Evolutionary conservation across 352 stramenopile species (phyloP).

Genomic region (Globisporangium cystogenes): DNA sequence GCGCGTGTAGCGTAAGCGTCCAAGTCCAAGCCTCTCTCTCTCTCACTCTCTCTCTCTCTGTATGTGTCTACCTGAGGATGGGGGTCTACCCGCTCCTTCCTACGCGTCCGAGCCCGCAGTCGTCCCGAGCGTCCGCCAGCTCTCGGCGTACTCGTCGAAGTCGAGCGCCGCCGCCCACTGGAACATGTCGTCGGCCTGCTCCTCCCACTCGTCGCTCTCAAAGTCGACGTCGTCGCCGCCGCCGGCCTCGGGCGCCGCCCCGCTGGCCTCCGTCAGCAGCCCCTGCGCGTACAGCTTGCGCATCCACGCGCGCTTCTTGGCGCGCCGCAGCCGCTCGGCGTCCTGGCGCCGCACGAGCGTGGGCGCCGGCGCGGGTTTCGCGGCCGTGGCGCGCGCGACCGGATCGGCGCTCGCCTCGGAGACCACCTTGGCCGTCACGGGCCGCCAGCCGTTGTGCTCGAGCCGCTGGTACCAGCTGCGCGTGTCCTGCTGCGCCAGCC

Average conservation of each 20-base stretch:
- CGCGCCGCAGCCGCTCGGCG: slow-evolving; percentile 34
- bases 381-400: slow-evolving; percentile 40
- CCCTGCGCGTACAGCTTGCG: slow-evolving; percentile 69
- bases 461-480: slow-evolving; percentile 81
- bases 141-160: slow-evolving; percentile 68
- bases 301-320: slow-evolving; percentile 80
- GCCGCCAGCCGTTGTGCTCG: slow-evolving; percentile 90
- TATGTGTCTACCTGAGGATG: too few species aligned
- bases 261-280: slow-evolving; percentile 23
- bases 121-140: slow-evolving; percentile 55
- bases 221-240: slow-evolving; percentile 51
- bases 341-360: slow-evolving; percentile 53
- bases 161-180: neutral
- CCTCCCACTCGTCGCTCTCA: slow-evolving; percentile 59
- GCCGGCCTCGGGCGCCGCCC: neutral
- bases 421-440: slow-evolving; percentile 80
- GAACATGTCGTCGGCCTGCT: slow-evolving; percentile 1
- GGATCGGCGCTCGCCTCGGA: slow-evolving; percentile 54
- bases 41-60: too few species aligned
- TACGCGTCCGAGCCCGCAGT: slow-evolving; percentile 35
- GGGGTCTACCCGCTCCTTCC: too few species aligned
- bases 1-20: neutral
- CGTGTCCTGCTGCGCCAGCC: slow-evolving; percentile 43
- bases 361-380: slow-evolving; percentile 25
- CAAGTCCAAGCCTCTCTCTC: neutral